phyloP scores from a whole-genome alignment of 169 alveolate species.

The Eimeria praecox region DNA sequence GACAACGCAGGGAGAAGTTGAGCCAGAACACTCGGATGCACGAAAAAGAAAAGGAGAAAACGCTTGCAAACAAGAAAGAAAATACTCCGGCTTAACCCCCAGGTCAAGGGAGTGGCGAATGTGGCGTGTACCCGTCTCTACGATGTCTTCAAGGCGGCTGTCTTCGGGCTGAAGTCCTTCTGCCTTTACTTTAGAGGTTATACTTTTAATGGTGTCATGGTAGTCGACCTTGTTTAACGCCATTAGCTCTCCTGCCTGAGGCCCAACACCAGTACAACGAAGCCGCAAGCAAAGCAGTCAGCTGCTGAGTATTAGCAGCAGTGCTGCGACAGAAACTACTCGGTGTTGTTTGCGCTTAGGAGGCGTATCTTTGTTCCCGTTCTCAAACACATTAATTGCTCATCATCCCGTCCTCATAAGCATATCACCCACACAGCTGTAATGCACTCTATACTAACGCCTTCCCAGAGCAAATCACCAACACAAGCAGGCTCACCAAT shows the following conservation, averaged over 20 bases:
- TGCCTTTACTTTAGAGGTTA: slow-evolving; percentile 62
- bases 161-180: slow-evolving; percentile 72
- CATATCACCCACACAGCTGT: neutral
- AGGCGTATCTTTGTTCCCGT: neutral
- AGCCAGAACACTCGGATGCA: neutral
- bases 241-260: slow-evolving; percentile 77
- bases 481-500: slow-evolving; percentile 57
- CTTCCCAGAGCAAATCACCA: neutral
- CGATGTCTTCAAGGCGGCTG: slow-evolving; percentile 52
- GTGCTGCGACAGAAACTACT: neutral
- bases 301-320: neutral
- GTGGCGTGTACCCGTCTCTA: slow-evolving; percentile 40
- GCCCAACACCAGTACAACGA: neutral
- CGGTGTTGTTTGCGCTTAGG: neutral
- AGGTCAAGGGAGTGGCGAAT: neutral
- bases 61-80: neutral
- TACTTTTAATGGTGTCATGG: neutral
- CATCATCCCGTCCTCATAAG: neutral
- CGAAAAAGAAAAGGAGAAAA: neutral
- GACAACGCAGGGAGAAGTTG: neutral
- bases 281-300: neutral
- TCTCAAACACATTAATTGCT: neutral
- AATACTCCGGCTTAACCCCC: neutral
- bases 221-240: slow-evolving; percentile 45
- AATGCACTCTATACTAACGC: neutral